Evolutionary conservation across 2,329 filamentous ascomycete genomes (phyloP).

Genomic region (Xylariaceae sp.): DNA sequence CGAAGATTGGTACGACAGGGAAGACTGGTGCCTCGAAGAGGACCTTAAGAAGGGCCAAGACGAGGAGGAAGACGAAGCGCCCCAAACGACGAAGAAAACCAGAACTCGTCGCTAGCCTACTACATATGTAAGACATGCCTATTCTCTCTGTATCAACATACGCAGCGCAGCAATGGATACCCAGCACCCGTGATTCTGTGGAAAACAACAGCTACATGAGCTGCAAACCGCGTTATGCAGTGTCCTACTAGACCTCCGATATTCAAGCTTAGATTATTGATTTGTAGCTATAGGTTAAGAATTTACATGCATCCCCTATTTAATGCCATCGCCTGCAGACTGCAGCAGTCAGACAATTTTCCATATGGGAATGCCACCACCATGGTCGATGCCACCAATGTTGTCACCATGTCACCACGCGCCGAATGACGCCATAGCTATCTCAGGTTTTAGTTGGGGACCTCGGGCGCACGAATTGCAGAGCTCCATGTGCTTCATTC

Average conservation of each 20-base stretch:
- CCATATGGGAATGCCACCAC: background rate
- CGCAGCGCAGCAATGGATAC: conserved; percentile 13
- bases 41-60: conserved; percentile 77
- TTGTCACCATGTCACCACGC: background rate
- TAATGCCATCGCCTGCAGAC: background rate
- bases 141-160: conserved; percentile 4
- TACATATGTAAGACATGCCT: conserved; percentile 1
- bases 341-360: background rate
- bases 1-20: conserved; percentile 83
- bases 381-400: no score
- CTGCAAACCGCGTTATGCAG: background rate
- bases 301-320: background rate
- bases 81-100: conserved; percentile 56
- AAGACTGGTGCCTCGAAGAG: conserved; percentile 70
- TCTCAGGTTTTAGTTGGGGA: background rate
- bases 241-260: background rate
- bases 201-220: background rate
- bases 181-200: conserved; percentile 6
- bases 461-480: background rate
- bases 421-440: conserved; percentile 14
- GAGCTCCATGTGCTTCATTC: background rate
- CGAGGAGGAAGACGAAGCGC: conserved; percentile 71
- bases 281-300: background rate
- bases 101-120: conserved; percentile 44
- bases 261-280: background rate